phyloP scores from a whole-genome alignment of 208 protist species.

The Acanthamoeba culbertsoni region DNA sequence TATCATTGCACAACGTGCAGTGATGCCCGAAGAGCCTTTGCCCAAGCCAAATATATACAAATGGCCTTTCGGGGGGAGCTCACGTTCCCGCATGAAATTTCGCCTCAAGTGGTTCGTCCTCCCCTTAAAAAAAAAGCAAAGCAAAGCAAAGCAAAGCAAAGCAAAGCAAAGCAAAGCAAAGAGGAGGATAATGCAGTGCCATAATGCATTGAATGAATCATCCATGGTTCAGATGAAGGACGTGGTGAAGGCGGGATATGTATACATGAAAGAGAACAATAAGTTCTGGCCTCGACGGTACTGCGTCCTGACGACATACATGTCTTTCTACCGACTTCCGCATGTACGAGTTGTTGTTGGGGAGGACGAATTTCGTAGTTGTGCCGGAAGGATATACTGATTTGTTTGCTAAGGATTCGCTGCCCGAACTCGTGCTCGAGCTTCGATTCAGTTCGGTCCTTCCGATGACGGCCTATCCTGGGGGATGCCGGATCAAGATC shows the following conservation, averaged over 20 bases:
- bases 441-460: background rate
- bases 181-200: no score
- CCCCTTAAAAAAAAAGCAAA: background rate
- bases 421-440: background rate
- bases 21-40: background rate
- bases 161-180: no score
- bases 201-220: no score
- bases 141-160: no score
- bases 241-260: background rate
- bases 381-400: background rate
- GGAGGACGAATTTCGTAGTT: background rate
- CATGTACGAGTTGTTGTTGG: background rate
- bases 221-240: background rate
- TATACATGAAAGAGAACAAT: conserved; percentile 12
- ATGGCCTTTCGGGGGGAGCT: background rate
- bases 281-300: background rate
- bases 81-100: background rate
- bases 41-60: background rate
- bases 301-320: background rate
- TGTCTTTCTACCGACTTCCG: background rate
- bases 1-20: background rate
- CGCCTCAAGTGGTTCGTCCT: background rate
- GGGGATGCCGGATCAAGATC: background rate
- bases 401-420: background rate
- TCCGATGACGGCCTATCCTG: background rate